Percentiles rank a stretch among this genome's conserved stretches.
Evolutionary conservation across 805 yeast genomes (phyloP).

Genomic region (baker's yeast (Saccharomyces cerevisiae)): DNA sequence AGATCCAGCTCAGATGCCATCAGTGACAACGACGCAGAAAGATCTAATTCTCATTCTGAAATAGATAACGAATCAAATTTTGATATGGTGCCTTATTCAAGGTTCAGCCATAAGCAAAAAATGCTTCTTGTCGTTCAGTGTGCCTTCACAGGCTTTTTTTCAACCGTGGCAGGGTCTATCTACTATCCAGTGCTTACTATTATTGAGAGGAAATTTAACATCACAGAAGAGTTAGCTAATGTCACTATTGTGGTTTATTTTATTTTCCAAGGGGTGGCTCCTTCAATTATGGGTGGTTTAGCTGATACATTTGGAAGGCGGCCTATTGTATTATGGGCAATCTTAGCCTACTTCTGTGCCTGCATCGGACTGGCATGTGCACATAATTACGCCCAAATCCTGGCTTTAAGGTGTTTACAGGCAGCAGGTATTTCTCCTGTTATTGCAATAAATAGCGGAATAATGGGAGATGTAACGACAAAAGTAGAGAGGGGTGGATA

Average conservation of each 20-base stretch:
- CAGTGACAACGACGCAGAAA: neutral
- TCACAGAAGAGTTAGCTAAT: slow-evolving; percentile 52
- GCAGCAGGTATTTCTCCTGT: slow-evolving; percentile 73
- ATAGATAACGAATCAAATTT: neutral
- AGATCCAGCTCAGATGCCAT: neutral
- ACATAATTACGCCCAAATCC: slow-evolving; percentile 47
- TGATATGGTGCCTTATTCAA: slow-evolving; percentile 33
- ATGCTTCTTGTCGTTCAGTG: slow-evolving; percentile 33
- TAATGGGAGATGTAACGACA: slow-evolving; percentile 65
- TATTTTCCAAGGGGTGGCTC: slow-evolving; percentile 68
- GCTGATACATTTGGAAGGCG: slow-evolving; percentile 70
- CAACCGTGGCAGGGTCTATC: slow-evolving; percentile 66
- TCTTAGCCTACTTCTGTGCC: slow-evolving; percentile 48
- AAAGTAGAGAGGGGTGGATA: slow-evolving; percentile 60
- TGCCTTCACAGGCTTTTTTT: slow-evolving; percentile 49
- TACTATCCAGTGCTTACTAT: slow-evolving; percentile 70
- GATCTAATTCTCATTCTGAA: neutral
- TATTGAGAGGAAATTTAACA: slow-evolving; percentile 45
- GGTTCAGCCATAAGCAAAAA: slow-evolving; percentile 38
- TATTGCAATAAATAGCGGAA: slow-evolving; percentile 60
- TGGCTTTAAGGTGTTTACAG: slow-evolving; percentile 61
- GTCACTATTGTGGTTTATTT: slow-evolving; percentile 70
- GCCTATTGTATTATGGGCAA: slow-evolving; percentile 50
- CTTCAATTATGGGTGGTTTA: slow-evolving; percentile 56
- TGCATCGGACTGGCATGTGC: slow-evolving; percentile 59